Evolutionary conservation across 2,329 filamentous ascomycete genomes (phyloP).

Genomic region (Trichoderma sp.): DNA sequence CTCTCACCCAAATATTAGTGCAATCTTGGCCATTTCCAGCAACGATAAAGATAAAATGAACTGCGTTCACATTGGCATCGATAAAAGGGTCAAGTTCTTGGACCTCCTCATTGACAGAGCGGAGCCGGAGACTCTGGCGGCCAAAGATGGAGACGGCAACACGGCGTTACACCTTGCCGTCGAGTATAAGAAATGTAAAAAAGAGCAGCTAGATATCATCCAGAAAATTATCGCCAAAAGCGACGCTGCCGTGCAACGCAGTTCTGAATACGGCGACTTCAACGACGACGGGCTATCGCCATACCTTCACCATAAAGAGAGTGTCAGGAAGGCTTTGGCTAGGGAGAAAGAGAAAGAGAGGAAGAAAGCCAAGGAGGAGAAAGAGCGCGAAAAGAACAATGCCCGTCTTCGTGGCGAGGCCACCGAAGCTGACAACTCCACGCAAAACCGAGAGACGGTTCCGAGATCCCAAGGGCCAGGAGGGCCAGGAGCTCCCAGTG

Average conservation of each 20-base stretch:
- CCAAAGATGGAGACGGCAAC: conserved; percentile 23
- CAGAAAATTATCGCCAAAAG: conserved; percentile 24
- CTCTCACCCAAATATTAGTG: conserved; percentile 6
- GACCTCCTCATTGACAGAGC: conserved; percentile 24
- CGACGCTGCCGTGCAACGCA: conserved; percentile 19
- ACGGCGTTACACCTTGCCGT: conserved; percentile 30
- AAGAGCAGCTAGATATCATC: conserved; percentile 26
- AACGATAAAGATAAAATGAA: conserved; percentile 19
- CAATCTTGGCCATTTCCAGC: conserved; percentile 21
- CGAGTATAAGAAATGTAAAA: conserved; percentile 27
- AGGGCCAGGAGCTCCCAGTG: background rate
- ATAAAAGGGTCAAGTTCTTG: conserved; percentile 27
- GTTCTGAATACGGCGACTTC: conserved; percentile 20
- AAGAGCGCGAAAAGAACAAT: background rate
- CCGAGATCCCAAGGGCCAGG: background rate
- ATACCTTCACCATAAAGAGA: conserved; percentile 26
- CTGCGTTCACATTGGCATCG: conserved; percentile 21
- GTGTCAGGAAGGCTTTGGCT: background rate
- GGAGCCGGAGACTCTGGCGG: conserved; percentile 19
- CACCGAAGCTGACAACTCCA: background rate
- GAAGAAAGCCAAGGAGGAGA: conserved; percentile 20
- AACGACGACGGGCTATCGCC: conserved; percentile 24
- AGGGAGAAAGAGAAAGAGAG: conserved; percentile 15
- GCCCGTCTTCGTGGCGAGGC: background rate
- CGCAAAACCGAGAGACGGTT: background rate